These are phyloP conservation scores for Colletotrichum paranaense DNA, from an alignment of 2,329 filamentous ascomycete genomes.

Conservation along the genomic window DNA sequence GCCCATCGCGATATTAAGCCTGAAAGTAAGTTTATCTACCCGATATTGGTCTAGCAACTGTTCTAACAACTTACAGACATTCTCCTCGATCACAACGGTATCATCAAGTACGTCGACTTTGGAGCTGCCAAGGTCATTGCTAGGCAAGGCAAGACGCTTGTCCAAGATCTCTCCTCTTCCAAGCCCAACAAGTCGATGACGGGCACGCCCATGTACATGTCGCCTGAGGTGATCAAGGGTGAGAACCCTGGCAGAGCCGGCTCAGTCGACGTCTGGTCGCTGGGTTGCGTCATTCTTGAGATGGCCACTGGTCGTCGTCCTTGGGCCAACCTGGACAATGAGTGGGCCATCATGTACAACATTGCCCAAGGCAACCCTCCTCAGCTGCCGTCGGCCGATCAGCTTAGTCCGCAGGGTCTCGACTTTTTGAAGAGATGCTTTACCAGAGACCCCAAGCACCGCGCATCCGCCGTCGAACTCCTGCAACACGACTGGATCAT, in stretches of 20 bases:
- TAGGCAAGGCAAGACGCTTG: slow-evolving; percentile 88
- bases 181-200: slow-evolving; percentile 91
- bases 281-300: slow-evolving; percentile 96
- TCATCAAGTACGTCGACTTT: slow-evolving; percentile 99
- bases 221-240: slow-evolving; percentile 96
- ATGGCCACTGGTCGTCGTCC: slow-evolving; percentile 96
- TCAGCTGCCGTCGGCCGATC: slow-evolving; percentile 82
- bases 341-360: slow-evolving; percentile 99
- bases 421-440: slow-evolving; percentile 93
- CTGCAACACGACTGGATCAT: slow-evolving; percentile 94
- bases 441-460: slow-evolving; percentile 80
- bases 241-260: slow-evolving; percentile 83
- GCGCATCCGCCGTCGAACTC: slow-evolving; percentile 87
- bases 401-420: slow-evolving; percentile 85
- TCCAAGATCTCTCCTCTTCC: slow-evolving; percentile 69
- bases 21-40: slow-evolving; percentile 74
- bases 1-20: slow-evolving; percentile 98
- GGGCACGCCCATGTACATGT: slow-evolving; percentile 99
- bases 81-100: slow-evolving; percentile 94
- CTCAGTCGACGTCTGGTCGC: slow-evolving; percentile 93
- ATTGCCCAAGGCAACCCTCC: slow-evolving; percentile 97
- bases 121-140: slow-evolving; percentile 97
- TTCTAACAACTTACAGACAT: slow-evolving; percentile 71
- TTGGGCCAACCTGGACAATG: slow-evolving; percentile 96
- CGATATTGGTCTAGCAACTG: background rate